Base-by-base conservation (phyloP, 2,329 filamentous ascomycete species). In the Calonectria fujianensis region DNA sequence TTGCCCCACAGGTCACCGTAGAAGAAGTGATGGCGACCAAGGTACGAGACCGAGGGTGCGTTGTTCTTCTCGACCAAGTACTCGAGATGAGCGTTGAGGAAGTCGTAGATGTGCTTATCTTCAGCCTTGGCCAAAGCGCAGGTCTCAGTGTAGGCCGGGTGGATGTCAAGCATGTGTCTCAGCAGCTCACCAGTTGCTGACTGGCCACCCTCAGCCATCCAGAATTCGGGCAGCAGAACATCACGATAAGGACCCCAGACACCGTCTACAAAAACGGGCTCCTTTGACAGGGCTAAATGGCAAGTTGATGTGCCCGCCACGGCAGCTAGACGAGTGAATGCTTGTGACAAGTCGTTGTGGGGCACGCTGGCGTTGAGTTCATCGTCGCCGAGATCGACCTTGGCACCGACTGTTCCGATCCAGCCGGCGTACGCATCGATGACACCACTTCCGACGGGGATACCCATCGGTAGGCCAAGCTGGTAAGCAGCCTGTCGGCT, bases 381-480 rank as follows among this genome's bases (percentile, higher is more conserved):
- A 71, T 94, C 91, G 45, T 84, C 80, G 51, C 90, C 89, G 20
- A 97, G 90, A 78, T 95, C 91, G 80, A 98, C 95, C 85, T 98
- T 98, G 75, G 97, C 96, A 73, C 97, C 97, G n/a, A 99, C 97
- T 1, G 97, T 98, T 75, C 97, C 97, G 79, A 99, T 97, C 97
- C 97, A 99, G 77, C 97, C 97, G 74, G 97, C 97, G 82, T 99
- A 99, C 24, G 97, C 97, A 84, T 99, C 97, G 82, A 99, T 99
- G 77, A 99, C 97, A 85, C 96, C 96, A 82, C 95, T 98, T 69
- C 97, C 97, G 70, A 99, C 94, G 24, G 97, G 95, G 79, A 98
- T 97, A 50, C 96, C 96, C 27, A 94, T 89, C 7, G 94, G 94
- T 4, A 99, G 90, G 10, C 97, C 96, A 75, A 99, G 92, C 77